Evolutionary conservation across 1,284 basidiomycete species (phyloP).

Genomic region (Austroboletus novae-zelandiae): DNA sequence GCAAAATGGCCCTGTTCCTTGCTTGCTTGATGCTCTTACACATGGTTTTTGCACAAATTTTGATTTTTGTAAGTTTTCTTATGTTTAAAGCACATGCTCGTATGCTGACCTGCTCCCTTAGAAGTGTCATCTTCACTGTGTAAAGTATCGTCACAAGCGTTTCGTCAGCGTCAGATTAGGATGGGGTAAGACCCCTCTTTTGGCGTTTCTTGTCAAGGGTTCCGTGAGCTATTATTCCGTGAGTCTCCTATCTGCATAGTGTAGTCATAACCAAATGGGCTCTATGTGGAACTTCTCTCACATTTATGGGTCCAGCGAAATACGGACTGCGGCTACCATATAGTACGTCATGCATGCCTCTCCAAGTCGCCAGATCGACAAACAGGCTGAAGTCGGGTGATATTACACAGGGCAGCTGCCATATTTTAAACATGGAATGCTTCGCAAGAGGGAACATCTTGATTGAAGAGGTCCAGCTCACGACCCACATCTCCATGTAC

Average conservation of each 20-base stretch:
- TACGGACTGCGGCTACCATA: neutral
- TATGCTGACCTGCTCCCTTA: constrained; percentile 1
- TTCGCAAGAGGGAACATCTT: constrained; percentile 6
- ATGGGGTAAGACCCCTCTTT: constrained; percentile 13
- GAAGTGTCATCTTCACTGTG: neutral
- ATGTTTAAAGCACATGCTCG: neutral
- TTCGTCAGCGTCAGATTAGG: neutral
- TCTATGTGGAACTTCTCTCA: neutral
- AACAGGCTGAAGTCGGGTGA: constrained; percentile 8
- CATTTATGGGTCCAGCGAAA: neutral
- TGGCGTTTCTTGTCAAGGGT: constrained; percentile 20
- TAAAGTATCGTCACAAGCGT: constrained; percentile 9
- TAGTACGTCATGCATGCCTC: constrained; percentile 10
- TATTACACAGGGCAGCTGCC: constrained; percentile 17
- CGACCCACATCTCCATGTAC: constrained; percentile 11
- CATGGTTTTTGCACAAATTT: neutral
- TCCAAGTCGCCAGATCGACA: neutral
- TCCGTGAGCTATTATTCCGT: constrained; percentile 14
- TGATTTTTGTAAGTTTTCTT: neutral
- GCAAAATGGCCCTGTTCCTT: constrained; percentile 9
- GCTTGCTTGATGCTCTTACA: constrained; percentile 13
- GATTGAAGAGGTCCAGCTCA: constrained; percentile 12
- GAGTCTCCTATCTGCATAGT: constrained; percentile 6
- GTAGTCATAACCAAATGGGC: neutral
- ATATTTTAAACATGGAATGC: constrained; percentile 18